These are phyloP conservation scores for Anastatica hierochuntica DNA, from an alignment of 345 rosid species.

Conservation along the genomic window DNA sequence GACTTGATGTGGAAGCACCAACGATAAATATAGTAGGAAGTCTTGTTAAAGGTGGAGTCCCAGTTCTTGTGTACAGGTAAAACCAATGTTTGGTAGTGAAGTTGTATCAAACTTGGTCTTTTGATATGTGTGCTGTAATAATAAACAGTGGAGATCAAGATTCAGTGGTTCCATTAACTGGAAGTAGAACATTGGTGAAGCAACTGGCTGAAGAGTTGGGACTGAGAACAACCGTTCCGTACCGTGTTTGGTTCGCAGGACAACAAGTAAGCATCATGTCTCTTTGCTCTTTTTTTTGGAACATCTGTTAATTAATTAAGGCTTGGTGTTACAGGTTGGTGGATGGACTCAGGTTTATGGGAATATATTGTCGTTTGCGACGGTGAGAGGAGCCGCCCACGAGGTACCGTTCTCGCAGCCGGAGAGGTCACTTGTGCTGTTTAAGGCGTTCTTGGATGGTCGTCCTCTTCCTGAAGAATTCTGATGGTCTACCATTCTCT, in stretches of 20 bases:
- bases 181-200: slow-evolving; percentile 61
- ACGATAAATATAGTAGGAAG: slow-evolving; percentile 54
- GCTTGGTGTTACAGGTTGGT: slow-evolving; percentile 53
- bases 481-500: slow-evolving; percentile 27
- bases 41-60: slow-evolving; percentile 62
- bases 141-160: slow-evolving; percentile 85
- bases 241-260: slow-evolving; percentile 87
- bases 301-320: too few relatives aligned
- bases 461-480: slow-evolving; percentile 65
- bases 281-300: too few relatives aligned
- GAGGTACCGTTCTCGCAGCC: slow-evolving; percentile 98
- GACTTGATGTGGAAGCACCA: slow-evolving; percentile 68
- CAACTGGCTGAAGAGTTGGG: slow-evolving; percentile 43
- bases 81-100: too few relatives aligned
- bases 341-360: slow-evolving; percentile 98
- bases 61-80: slow-evolving; percentile 87
- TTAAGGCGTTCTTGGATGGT: slow-evolving; percentile 56
- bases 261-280: slow-evolving; percentile 43
- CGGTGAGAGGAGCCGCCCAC: slow-evolving; percentile 90
- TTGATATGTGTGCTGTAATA: not conserved
- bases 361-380: slow-evolving; percentile 67
- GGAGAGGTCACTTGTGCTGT: slow-evolving; percentile 79
- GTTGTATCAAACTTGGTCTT: too few relatives aligned
- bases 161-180: slow-evolving; percentile 80
- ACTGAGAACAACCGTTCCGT: slow-evolving; percentile 51